Evolutionary conservation across 1,284 basidiomycete genomes (phyloP), one percentile per base, ranked within the genome.

Genomic region (Ceratobasidium sp.): DNA sequence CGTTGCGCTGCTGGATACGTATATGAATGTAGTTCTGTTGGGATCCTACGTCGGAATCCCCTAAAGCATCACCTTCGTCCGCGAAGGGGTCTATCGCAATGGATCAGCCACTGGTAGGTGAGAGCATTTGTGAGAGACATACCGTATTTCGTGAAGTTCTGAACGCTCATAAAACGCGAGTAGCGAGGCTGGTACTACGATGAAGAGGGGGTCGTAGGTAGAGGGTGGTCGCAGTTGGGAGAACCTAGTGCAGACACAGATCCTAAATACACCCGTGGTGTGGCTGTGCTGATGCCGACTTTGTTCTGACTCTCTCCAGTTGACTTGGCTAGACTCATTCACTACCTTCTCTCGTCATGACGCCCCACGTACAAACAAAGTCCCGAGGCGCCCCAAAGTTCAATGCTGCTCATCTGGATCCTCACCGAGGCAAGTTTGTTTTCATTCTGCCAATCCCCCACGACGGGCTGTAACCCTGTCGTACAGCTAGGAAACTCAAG

Each of bases 1-100:
- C 98, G 90, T 99, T 99, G 81, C 98, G 90, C 86, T 99, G 98
- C 85, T 99, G 98, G 82, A 99, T 94, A 87, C 95, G 95, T 82
- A 97, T 94, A 84, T 97, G 95, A 83, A 97, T 95, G 85, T 96
- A 95, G 84, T 95, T 91, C 81, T 89, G 86, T 82, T 92, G 90
- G 78, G 93, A 93, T 80, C 93, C 93, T 81, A 93, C 91, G 86
- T 93, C 90, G 81, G 85, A 88, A 79, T 87, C 86, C 83, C 86
- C 88, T 83, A 94, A 89, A 82, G 90, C 89, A 86, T 95, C 94
- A 81, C 89, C 91, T 84, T 93, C 92, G 85, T 95, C 95, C 86
- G 92, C 94, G 87, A 97, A 96, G 86, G 95, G 96, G 90, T 97
- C 95, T 96, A 79, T 33, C 73, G 62, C 65, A 31, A 45, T 59